These are phyloP conservation scores for Sclerotinia sclerotiorum DNA, from an alignment of 2,329 filamentous ascomycete species.

Conservation along the genomic window DNA sequence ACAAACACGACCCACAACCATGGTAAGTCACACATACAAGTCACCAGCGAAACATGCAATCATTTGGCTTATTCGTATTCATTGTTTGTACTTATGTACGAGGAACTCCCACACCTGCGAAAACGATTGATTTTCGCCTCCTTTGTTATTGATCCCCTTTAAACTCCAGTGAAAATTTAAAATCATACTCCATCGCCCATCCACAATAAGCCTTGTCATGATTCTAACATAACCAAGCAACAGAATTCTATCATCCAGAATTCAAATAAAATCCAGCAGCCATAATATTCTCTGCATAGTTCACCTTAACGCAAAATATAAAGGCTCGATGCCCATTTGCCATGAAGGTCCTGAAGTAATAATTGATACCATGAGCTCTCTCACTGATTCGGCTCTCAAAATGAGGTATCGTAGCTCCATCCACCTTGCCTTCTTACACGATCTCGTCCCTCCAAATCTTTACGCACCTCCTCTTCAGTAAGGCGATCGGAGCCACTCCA, in stretches of 20 bases:
- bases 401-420: conserved; percentile 64
- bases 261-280: neutral
- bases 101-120: conserved; percentile 9
- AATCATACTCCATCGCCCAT: neutral
- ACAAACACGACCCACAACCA: neutral
- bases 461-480: conserved; percentile 82
- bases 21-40: neutral
- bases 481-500: conserved; percentile 82
- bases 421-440: conserved; percentile 78
- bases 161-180: neutral
- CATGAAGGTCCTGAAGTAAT: neutral
- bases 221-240: neutral
- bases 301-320: neutral
- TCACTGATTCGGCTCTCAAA: conserved; percentile 28
- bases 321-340: neutral
- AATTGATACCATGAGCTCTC: neutral
- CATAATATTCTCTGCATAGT: neutral
- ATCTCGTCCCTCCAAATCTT: conserved; percentile 77
- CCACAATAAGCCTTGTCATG: neutral
- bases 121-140: conserved; percentile 19
- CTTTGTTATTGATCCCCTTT: neutral
- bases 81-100: neutral
- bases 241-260: neutral
- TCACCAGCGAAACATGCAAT: neutral
- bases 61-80: conserved; percentile 3